phyloP scores from a whole-genome alignment of 306 rosid genomes.

The Oemleria cerasiformis region DNA sequence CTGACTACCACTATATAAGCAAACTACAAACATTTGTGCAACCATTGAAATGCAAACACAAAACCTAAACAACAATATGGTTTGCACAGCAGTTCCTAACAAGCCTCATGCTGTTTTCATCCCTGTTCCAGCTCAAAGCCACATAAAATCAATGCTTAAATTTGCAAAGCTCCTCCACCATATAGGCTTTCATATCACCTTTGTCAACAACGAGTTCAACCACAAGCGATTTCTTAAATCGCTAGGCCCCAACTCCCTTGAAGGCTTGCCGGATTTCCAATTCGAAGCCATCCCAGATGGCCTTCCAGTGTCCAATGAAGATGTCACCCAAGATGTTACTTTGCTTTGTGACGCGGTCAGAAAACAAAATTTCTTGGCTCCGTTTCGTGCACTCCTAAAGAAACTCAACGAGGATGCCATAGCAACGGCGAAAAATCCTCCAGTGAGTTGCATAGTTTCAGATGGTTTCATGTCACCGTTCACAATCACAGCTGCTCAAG shows the following conservation, averaged over 20 bases:
- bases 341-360: neutral
- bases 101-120: constrained; percentile 7
- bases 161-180: constrained; percentile 10
- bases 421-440: neutral
- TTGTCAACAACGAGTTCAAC: neutral
- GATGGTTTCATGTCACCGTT: constrained; percentile 12
- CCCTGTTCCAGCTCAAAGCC: constrained; percentile 7
- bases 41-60: too few species aligned
- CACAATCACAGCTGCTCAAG: neutral
- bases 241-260: neutral
- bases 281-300: constrained; percentile 14
- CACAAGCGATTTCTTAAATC: constrained; percentile 3
- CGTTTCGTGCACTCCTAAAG: neutral
- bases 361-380: neutral
- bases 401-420: neutral
- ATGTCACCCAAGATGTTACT: neutral
- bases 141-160: constrained; percentile 4
- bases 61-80: neutral
- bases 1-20: too few species aligned
- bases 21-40: too few species aligned
- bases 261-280: neutral
- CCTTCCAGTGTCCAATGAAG: neutral
- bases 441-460: constrained; percentile 1
- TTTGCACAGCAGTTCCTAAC: neutral
- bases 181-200: constrained; percentile 7